Base-by-base conservation (phyloP, 2,329 filamentous ascomycete genomes). In the Neobulgaria alba region DNA sequence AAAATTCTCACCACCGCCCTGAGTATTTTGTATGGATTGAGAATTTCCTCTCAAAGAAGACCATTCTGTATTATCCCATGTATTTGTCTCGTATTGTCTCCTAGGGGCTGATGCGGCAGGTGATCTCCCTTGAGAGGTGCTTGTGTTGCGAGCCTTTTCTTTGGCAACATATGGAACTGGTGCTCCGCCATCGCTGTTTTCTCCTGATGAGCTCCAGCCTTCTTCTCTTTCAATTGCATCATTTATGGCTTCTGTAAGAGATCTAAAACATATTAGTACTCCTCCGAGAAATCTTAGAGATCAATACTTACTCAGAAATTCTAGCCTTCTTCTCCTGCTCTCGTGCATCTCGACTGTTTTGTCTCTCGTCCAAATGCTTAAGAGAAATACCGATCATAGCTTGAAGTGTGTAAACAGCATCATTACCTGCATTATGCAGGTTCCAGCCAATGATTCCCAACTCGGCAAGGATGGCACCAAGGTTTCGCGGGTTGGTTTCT, bases 381-480 rank as follows among this genome's bases (percentile, higher is more conserved):
- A 77, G 62, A 29, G 68, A 70, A 45, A 86, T 72, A 4, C 66
- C 75, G 5, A 95, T 60, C 69, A 92, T 74, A 5, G 78, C 82
- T 46, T 81, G 78, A 47, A 94, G 63, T 0, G 86, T 90, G 58
- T 83, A 92, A 1, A 79, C 73, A 0, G 88, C 87, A 57, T 95
- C 88, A 50, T 95, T 95, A 2, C 88, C 79, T 0, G 81, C 88
- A 56, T 94, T 94, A 61, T 95, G 88, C n/a, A 90, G 67, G 51
- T 83, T 69, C 61, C 67, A 74, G 31, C 69, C 74, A 0, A 63
- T 53, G 7, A 93, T 73, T 2, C 72, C 73, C 19, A 95, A 66
- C 4, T 81, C 71, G 4, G 61, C 55, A 17, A 95, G 71, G 10
- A 93, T 68, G 4, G 53, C 64, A 0, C 64, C 65, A 2, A 96